Conservation (phyloP, 495 filamentous ascomycete species). For the Articulospora tetracladia region DNA sequence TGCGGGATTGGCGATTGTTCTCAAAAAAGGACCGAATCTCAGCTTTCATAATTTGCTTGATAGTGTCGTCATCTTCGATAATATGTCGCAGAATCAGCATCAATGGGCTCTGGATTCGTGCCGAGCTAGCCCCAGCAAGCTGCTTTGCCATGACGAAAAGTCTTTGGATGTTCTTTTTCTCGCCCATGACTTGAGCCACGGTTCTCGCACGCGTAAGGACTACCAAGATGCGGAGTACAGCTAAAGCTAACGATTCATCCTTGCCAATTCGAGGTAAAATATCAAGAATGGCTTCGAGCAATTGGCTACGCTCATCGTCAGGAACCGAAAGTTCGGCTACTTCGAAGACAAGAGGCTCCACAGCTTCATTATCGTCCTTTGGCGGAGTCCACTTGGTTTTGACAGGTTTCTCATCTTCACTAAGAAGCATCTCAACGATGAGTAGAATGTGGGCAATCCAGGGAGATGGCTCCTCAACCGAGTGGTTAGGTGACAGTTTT, state of each 20-base stretch:
- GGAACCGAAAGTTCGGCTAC: constrained; percentile 62
- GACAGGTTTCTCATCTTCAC: constrained; percentile 77
- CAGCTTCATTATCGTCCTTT: constrained; percentile 46
- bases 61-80: constrained; percentile 85
- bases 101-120: constrained; percentile 70
- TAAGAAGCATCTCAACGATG: constrained; percentile 82
- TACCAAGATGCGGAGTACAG: constrained; percentile 79
- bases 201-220: constrained; percentile 78
- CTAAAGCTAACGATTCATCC: constrained; percentile 79
- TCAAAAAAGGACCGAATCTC: constrained; percentile 79
- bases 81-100: constrained; percentile 90
- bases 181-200: constrained; percentile 70
- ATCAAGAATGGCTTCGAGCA: constrained; percentile 74
- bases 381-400: constrained; percentile 72
- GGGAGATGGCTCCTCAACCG: constrained; percentile 70
- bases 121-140: constrained; percentile 69
- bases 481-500: constrained; percentile 61
- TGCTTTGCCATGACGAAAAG: constrained; percentile 95
- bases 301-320: constrained; percentile 56
- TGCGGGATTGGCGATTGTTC: constrained; percentile 39
- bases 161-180: constrained; percentile 84
- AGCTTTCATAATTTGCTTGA: constrained; percentile 88
- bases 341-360: constrained; percentile 52
- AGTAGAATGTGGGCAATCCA: constrained; percentile 92
- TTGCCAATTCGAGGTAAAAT: constrained; percentile 83